A percentile compares a stretch with the other conserved stretches of the same genome.
phyloP scores from a whole-genome alignment of 2,329 filamentous ascomycete species.

The Trichoderma breve region DNA sequence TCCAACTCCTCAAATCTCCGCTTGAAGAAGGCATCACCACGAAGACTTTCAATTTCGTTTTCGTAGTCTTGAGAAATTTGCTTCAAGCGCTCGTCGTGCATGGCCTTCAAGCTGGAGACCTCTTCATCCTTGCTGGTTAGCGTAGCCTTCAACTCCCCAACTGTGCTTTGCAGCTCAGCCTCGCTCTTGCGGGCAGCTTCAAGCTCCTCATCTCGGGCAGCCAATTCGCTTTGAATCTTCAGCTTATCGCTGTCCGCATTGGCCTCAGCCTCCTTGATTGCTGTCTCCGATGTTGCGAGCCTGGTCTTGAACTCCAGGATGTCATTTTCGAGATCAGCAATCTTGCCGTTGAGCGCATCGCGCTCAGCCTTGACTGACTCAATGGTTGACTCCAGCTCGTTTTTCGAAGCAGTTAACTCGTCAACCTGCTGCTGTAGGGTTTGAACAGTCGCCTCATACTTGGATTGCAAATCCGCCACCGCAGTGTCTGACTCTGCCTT shows the following conservation, averaged over 20 bases:
- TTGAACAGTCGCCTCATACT: slow-evolving; percentile 47
- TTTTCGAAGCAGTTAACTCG: slow-evolving; percentile 48
- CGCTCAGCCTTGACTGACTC: slow-evolving; percentile 45
- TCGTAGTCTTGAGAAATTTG: slow-evolving; percentile 61
- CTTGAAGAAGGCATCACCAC: slow-evolving; percentile 63
- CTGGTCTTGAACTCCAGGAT: slow-evolving; percentile 50
- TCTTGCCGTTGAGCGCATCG: slow-evolving; percentile 44
- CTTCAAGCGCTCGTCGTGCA: slow-evolving; percentile 58
- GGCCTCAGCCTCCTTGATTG: slow-evolving; percentile 41
- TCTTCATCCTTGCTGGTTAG: slow-evolving; percentile 47
- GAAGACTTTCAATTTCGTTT: slow-evolving; percentile 62
- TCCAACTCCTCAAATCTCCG: slow-evolving; percentile 62
- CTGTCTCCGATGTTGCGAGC: slow-evolving; percentile 47
- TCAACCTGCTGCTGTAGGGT: slow-evolving; percentile 57
- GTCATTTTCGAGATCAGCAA: slow-evolving; percentile 52
- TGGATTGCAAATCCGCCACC: slow-evolving; percentile 49
- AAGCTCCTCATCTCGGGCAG: slow-evolving; percentile 47
- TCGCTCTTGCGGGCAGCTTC: slow-evolving; percentile 42
- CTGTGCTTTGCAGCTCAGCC: slow-evolving; percentile 47
- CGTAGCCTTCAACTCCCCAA: slow-evolving; percentile 48
- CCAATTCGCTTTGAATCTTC: slow-evolving; percentile 40
- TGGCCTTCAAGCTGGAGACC: slow-evolving; percentile 51
- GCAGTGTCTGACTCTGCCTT: slow-evolving; percentile 52
- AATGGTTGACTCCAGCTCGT: slow-evolving; percentile 45
- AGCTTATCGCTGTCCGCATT: slow-evolving; percentile 45